phyloP scores from a whole-genome alignment of 140 eudicot genomes.

The Erigeron philadelphicus region DNA sequence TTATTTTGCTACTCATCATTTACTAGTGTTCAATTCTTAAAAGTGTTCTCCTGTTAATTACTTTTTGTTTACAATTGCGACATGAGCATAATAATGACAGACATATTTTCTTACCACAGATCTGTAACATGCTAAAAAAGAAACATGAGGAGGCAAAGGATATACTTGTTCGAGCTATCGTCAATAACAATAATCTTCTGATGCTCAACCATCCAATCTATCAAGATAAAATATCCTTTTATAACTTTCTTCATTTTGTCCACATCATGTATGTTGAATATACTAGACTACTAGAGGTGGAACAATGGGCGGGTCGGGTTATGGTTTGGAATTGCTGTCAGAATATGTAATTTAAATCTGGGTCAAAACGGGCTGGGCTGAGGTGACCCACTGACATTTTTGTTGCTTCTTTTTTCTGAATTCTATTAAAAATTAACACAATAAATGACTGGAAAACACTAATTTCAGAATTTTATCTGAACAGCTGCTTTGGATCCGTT shows the following conservation, averaged over 20 bases:
- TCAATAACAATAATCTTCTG: conserved; percentile 73
- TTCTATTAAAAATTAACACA: background rate
- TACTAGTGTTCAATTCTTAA: background rate
- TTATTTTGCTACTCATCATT: conserved; percentile 7
- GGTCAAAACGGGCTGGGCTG: background rate
- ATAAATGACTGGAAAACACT: background rate
- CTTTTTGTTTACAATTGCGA: background rate
- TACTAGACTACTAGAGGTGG: background rate
- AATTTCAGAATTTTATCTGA: background rate
- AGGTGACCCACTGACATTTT: background rate
- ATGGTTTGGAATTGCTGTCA: background rate
- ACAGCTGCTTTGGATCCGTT: too few relatives aligned
- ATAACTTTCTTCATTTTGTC: background rate
- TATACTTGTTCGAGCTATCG: conserved; percentile 66
- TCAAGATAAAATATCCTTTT: conserved; percentile 76
- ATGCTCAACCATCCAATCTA: conserved; percentile 75
- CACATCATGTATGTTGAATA: background rate
- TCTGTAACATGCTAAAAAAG: conserved; percentile 78
- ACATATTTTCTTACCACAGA: conserved; percentile 42
- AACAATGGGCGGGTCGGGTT: background rate
- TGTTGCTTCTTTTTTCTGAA: background rate
- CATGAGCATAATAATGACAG: conserved; percentile 1
- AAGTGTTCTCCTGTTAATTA: background rate
- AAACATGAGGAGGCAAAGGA: conserved; percentile 95
- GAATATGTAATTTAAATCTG: background rate